Base-by-base conservation (phyloP, 306 rosid species). In the Quercus variabilis region DNA sequence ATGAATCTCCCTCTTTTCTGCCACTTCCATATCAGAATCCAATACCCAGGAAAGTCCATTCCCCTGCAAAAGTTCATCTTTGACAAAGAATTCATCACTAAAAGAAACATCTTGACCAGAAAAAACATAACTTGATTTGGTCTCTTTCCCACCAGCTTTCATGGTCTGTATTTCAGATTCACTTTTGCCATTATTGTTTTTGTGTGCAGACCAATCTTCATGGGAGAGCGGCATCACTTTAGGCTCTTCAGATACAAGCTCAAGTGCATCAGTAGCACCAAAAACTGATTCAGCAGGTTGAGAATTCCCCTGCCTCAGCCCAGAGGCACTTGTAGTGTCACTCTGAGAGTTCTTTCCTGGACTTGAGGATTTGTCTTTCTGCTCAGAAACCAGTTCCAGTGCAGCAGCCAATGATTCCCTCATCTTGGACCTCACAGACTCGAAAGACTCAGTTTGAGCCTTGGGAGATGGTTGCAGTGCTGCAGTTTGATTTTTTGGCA, bases 41-140 rank as follows among this genome's bases (percentile, higher is more conserved):
- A 96, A 49, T 65, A 90, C 97, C 99, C 99, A 96, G 33, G 99
- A 88, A 56, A 96, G 99, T 85, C 97, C 97, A 82, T 96, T 96
- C 74, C 96, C 99, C 80, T 93, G 98, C 85, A 96, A 81, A 83
- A 96, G 91, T 35, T 91, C 99, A 73, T 96, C 99, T 90, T 93
- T 93, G 43, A 93, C 90, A 86, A 83, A 90, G 75, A 92, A 85
- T 71, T 79, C 82, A 23, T 93, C 99, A 69, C 92, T 85, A 80
- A 90, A 91, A 64, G 98, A 88, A 80, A 93, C 89, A 74, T 91
- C 92, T 81, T 89, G 91, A 72, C 84, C 88, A 23, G 96, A 85
- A 80, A 95, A 77, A 77, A 86, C 83, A 87, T 83, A 83, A 81
- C 73, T 77, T 30, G 91, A 82, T 55, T 83, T 93, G 84, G 89